Evolutionary conservation across 1,139 yeast species (phyloP).

Genomic region (Candida sanyaensis): DNA sequence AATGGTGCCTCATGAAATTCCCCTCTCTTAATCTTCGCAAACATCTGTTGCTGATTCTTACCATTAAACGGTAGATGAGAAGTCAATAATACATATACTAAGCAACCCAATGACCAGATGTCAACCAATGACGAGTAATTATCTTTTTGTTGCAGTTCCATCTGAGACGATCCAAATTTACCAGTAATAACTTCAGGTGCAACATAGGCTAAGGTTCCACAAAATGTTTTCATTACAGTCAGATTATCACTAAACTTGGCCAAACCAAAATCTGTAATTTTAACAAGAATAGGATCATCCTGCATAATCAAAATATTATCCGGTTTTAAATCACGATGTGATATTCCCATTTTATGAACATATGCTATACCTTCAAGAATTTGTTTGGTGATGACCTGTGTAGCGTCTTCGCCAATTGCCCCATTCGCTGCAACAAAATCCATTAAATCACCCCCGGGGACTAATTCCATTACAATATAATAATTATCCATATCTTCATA

Average conservation of each 20-base stretch:
- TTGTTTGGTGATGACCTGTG: constrained; percentile 82
- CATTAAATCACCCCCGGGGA: constrained; percentile 98
- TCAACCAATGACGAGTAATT: constrained; percentile 86
- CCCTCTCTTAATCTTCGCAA: constrained; percentile 73
- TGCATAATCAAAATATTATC: constrained; percentile 89
- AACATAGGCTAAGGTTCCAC: constrained; percentile 87
- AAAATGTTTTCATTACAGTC: constrained; percentile 81
- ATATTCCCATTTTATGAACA: constrained; percentile 85
- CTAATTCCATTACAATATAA: constrained; percentile 91
- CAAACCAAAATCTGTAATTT: constrained; percentile 90
- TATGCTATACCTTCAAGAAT: constrained; percentile 81
- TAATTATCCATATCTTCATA: constrained; percentile 81
- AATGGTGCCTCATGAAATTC: constrained; percentile 81
- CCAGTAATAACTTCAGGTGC: constrained; percentile 95
- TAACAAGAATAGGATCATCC: constrained; percentile 86
- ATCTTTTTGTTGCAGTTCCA: constrained; percentile 15
- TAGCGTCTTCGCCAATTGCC: constrained; percentile 86
- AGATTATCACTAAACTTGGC: constrained; percentile 81
- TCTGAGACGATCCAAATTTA: constrained; percentile 46
- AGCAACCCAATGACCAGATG: constrained; percentile 90
- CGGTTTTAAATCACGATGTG: constrained; percentile 91
- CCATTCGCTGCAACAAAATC: constrained; percentile 93
- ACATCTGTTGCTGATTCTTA: constrained; percentile 81
- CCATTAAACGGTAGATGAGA: constrained; percentile 95
- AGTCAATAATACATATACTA: constrained; percentile 85